Percentiles rank a stretch among this genome's conserved stretches.
Evolutionary conservation across 306 rosid species (phyloP).

Genomic region (Coriaria nepalensis): DNA sequence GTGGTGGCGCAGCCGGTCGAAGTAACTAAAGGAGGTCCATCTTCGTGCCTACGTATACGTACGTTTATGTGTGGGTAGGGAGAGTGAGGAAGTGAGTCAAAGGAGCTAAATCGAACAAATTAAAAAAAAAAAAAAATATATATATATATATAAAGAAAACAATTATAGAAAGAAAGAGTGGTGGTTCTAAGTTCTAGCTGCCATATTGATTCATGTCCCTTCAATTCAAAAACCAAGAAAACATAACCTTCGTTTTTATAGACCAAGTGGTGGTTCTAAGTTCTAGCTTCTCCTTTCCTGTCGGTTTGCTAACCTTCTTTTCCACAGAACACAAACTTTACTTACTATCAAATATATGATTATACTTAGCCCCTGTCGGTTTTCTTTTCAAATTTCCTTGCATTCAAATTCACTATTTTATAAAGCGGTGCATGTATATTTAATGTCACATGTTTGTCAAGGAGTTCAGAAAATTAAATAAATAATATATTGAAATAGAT

Average conservation of each 20-base stretch:
- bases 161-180: no score
- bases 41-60: neutral
- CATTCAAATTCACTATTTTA: no score
- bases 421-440: no score
- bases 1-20: slow-evolving; percentile 51
- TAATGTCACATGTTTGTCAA: no score
- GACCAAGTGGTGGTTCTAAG: no score
- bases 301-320: slow-evolving; percentile 45
- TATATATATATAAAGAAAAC: no score
- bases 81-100: slow-evolving; percentile 31
- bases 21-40: slow-evolving; percentile 19
- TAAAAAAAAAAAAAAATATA: no score
- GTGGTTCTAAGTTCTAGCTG: slow-evolving; percentile 32
- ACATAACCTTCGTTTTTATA: no score
- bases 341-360: neutral
- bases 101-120: no score
- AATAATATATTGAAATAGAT: no score
- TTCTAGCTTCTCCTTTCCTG: slow-evolving; percentile 39
- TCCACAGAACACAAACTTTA: slow-evolving; percentile 11
- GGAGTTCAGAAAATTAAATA: no score
- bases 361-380: neutral
- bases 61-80: slow-evolving; percentile 9
- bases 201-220: slow-evolving; percentile 54
- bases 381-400: neutral
- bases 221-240: slow-evolving; percentile 49